These are phyloP conservation scores for Penicillium sp. DNA, from an alignment of 2,329 filamentous ascomycete species.

Conservation along the genomic window DNA sequence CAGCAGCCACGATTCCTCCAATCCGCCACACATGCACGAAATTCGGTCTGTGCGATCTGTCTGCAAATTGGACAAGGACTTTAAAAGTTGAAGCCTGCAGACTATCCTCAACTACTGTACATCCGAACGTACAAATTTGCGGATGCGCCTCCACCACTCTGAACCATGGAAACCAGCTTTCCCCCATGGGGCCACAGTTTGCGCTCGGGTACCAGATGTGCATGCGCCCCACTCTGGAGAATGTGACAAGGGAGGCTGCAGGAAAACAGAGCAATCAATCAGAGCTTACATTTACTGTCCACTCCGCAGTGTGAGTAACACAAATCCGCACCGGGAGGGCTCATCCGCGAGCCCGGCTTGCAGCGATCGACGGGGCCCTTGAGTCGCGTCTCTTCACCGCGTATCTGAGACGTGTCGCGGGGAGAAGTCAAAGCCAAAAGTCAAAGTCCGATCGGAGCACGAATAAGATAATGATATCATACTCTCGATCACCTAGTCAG, in stretches of 20 bases:
- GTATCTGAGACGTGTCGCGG: background rate
- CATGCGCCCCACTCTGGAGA: slow-evolving; percentile 4
- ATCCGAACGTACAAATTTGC: background rate
- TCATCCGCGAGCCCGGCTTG: background rate
- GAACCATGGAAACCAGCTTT: slow-evolving; percentile 3
- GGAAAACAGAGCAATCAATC: background rate
- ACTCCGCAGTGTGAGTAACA: slow-evolving; percentile 16
- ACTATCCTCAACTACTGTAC: background rate
- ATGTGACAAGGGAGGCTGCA: slow-evolving; percentile 8
- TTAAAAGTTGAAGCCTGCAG: background rate
- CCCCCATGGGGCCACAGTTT: slow-evolving; percentile 9
- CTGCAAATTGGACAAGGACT: background rate
- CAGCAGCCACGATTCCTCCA: slow-evolving; percentile 3
- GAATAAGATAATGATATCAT: background rate
- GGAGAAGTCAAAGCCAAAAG: background rate
- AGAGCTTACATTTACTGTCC: slow-evolving; percentile 2
- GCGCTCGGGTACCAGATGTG: slow-evolving; percentile 6
- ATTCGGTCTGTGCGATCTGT: background rate
- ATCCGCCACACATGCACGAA: slow-evolving; percentile 7
- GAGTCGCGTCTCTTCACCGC: background rate
- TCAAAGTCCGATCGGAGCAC: background rate
- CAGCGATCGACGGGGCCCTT: background rate
- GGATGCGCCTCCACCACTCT: background rate
- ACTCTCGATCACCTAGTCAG: background rate
- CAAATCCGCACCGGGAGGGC: background rate